Evolutionary conservation across 352 stramenopile genomes (phyloP).

Genomic region (Phytophthora melonis): DNA sequence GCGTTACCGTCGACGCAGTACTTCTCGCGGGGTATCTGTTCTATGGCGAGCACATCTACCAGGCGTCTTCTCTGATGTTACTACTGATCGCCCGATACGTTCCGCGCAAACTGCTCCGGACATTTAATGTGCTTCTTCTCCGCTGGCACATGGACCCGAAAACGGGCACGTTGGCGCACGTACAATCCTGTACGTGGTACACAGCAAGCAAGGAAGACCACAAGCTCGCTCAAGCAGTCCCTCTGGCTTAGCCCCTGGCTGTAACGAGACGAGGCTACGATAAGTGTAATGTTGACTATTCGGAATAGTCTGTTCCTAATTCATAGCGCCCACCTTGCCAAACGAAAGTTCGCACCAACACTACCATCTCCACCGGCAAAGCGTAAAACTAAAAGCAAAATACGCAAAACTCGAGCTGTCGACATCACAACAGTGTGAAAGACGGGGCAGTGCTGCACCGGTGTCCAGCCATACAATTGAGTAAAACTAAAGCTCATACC

Average conservation of each 20-base stretch:
- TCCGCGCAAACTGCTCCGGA: constrained; percentile 22
- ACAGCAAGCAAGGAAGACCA: constrained; percentile 20
- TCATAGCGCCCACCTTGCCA: no score
- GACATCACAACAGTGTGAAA: no score
- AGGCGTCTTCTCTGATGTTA: constrained; percentile 20
- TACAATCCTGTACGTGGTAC: constrained; percentile 23
- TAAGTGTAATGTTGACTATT: no score
- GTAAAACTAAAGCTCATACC: no score
- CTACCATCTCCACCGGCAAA: no score
- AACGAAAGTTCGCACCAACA: no score
- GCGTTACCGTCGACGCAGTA: constrained; percentile 19
- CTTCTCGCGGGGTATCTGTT: constrained; percentile 31
- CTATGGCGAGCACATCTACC: constrained; percentile 34
- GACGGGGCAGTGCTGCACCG: no score
- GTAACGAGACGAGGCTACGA: no score
- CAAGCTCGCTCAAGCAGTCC: constrained; percentile 7
- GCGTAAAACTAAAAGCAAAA: no score
- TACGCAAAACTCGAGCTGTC: no score
- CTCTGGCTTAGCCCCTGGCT: neutral
- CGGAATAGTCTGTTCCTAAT: no score
- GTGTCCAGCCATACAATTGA: no score
- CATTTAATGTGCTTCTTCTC: constrained; percentile 36
- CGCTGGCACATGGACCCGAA: constrained; percentile 28
- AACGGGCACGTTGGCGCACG: constrained; percentile 11
- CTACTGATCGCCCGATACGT: constrained; percentile 26